phyloP scores from a whole-genome alignment of 2,329 filamentous ascomycete species.

The Cordyceps pruinosa region DNA sequence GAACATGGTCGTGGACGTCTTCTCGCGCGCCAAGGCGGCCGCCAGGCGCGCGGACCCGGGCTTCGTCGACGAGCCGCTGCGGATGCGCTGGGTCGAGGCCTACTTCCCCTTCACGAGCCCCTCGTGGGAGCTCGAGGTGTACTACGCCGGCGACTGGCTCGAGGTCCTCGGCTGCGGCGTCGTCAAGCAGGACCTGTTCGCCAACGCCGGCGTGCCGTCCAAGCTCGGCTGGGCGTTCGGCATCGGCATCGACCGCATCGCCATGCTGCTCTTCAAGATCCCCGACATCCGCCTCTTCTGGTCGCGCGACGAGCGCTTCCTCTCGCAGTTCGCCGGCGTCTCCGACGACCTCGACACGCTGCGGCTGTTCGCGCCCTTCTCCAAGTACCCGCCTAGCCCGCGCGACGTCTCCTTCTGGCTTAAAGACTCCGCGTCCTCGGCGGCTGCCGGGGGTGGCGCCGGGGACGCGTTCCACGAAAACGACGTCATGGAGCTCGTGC shows the following conservation, averaged over 20 bases:
- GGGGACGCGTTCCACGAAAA: slow-evolving; percentile 72
- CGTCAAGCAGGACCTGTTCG: slow-evolving; percentile 73
- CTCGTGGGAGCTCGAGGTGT: slow-evolving; percentile 93
- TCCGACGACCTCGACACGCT: slow-evolving; percentile 43
- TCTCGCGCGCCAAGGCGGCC: slow-evolving; percentile 67
- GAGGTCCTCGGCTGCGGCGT: slow-evolving; percentile 93
- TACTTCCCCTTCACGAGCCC: slow-evolving; percentile 97
- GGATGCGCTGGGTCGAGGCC: slow-evolving; percentile 89
- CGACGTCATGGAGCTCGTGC: slow-evolving; percentile 93
- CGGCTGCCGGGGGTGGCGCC: slow-evolving; percentile 42
- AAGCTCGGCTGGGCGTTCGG: slow-evolving; percentile 94
- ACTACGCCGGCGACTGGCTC: slow-evolving; percentile 91
- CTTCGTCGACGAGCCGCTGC: slow-evolving; percentile 62
- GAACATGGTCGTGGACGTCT: slow-evolving; percentile 82
- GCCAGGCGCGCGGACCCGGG: slow-evolving; percentile 45
- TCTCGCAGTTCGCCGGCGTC: slow-evolving; percentile 71
- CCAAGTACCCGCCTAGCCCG: slow-evolving; percentile 80
- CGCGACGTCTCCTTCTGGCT: slow-evolving; percentile 97
- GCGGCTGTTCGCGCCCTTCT: slow-evolving; percentile 74
- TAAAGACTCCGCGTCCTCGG: slow-evolving; percentile 27
- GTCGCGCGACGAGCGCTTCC: slow-evolving; percentile 77
- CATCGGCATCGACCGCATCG: slow-evolving; percentile 86
- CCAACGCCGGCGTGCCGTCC: slow-evolving; percentile 65
- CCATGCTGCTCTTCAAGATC: slow-evolving; percentile 95
- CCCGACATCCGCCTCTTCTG: slow-evolving; percentile 96